A percentile compares a stretch with the other conserved stretches of the same genome.
Conservation (phyloP, 2,329 filamentous ascomycete species). For the Fusarium keratoplasticum region DNA sequence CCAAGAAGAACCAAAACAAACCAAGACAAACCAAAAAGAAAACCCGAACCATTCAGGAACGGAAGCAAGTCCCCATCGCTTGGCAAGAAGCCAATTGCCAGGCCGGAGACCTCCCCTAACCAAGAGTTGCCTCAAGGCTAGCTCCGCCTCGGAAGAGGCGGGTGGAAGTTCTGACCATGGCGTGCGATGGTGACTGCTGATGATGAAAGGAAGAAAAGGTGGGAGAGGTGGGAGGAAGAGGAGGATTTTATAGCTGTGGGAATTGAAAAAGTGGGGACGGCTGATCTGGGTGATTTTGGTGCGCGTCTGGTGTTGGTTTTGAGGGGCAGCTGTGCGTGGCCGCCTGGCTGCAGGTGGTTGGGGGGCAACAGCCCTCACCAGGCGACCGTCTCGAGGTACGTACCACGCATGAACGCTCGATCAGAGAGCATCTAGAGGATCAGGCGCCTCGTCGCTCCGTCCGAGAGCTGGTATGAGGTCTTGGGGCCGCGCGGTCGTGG, state of each 20-base stretch:
- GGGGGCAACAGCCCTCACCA: neutral
- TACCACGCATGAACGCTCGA: neutral
- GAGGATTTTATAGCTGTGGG: constrained; percentile 20
- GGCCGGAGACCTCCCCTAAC: neutral
- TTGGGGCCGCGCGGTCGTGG: neutral
- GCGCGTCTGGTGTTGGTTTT: neutral
- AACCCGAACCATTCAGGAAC: neutral
- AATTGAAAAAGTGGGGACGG: constrained; percentile 13
- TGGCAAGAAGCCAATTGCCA: neutral
- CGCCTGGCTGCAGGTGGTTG: neutral
- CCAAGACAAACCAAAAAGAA: neutral
- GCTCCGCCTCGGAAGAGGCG: neutral
- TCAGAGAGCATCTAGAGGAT: neutral
- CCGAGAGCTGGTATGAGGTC: neutral
- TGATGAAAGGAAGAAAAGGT: constrained; percentile 4
- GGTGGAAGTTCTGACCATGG: neutral
- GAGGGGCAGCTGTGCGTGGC: neutral
- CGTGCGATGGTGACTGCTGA: neutral
- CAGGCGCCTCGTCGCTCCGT: neutral
- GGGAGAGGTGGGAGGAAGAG: neutral
- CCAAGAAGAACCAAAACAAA: neutral
- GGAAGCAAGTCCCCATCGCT: neutral
- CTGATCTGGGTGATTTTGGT: constrained; percentile 13
- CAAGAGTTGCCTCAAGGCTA: neutral
- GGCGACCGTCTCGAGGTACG: neutral